phyloP scores from a whole-genome alignment of 345 rosid genomes.

The Citrus cavaleriei region DNA sequence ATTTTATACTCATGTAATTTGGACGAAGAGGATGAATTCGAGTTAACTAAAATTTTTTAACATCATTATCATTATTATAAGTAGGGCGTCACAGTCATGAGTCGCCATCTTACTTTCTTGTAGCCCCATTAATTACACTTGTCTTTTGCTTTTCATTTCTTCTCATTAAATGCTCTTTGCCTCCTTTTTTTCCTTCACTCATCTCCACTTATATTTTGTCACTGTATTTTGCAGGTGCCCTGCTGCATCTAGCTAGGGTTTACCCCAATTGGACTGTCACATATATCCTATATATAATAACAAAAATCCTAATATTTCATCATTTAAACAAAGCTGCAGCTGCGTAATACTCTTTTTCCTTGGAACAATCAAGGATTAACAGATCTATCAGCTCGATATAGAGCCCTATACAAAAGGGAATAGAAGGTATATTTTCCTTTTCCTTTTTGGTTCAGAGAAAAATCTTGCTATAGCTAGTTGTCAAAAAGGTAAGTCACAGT shows the following conservation, averaged over 20 bases:
- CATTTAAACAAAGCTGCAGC: background rate
- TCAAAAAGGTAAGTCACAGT: background rate
- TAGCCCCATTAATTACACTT: conserved; percentile 32
- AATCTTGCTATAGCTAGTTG: background rate
- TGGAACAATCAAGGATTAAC: conserved; percentile 10
- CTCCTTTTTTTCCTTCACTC: conserved; percentile 13
- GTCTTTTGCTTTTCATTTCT: conserved; percentile 34
- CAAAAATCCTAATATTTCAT: background rate
- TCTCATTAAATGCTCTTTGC: conserved; percentile 39
- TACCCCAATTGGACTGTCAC: conserved; percentile 18
- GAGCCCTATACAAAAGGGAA: background rate
- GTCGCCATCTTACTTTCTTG: background rate
- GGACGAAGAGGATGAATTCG: too few relatives aligned
- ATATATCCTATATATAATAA: background rate
- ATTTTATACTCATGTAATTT: too few relatives aligned
- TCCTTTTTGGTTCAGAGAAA: background rate
- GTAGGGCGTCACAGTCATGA: background rate
- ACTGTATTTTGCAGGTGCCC: conserved; percentile 30
- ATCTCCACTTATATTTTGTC: conserved; percentile 13
- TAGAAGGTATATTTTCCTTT: background rate
- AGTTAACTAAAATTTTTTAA: background rate
- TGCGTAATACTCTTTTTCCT: conserved; percentile 7
- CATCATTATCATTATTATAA: background rate
- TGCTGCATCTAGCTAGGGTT: conserved; percentile 31
- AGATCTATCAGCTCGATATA: background rate